Percentiles rank a stretch among this genome's conserved stretches.
phyloP scores from a whole-genome alignment of 2,329 filamentous ascomycete genomes.

The Diaporthe batatas region DNA sequence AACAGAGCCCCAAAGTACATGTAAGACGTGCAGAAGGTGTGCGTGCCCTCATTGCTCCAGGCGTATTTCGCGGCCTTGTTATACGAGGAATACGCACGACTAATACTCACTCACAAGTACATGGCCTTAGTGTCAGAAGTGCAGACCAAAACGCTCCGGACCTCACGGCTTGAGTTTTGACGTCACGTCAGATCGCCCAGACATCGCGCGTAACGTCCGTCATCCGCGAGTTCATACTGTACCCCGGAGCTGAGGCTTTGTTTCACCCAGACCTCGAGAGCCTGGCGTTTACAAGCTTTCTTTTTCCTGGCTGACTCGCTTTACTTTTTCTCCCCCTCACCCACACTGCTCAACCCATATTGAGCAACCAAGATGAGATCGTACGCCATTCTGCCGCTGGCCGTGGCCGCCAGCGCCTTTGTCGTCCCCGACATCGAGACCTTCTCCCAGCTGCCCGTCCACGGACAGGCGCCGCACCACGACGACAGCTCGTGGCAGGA shows the following conservation, averaged over 20 bases:
- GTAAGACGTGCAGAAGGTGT: neutral
- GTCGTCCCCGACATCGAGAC: constrained; percentile 44
- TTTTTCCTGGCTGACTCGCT: neutral
- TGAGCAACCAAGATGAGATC: constrained; percentile 44
- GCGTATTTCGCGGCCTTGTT: too few species aligned
- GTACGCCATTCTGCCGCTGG: constrained; percentile 41
- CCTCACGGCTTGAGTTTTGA: constrained; percentile 34
- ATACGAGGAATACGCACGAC: neutral
- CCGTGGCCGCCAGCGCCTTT: constrained; percentile 44
- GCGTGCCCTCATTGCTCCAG: neutral
- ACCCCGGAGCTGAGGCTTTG: constrained; percentile 5
- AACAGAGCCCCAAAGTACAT: neutral
- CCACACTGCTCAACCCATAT: neutral
- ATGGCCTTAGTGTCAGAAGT: neutral
- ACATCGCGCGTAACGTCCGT: constrained; percentile 4
- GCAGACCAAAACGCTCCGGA: constrained; percentile 15
- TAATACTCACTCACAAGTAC: neutral
- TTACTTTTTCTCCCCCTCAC: neutral
- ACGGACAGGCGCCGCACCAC: constrained; percentile 39
- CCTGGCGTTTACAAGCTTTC: neutral
- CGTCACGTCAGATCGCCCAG: constrained; percentile 37
- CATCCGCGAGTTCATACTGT: neutral
- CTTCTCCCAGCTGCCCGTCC: constrained; percentile 42
- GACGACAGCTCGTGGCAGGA: constrained; percentile 40
- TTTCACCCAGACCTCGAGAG: neutral